Percentiles rank a stretch among this genome's conserved stretches.
Conservation (phyloP, 2,329 filamentous ascomycete species). For the Fusarium acutatum region DNA sequence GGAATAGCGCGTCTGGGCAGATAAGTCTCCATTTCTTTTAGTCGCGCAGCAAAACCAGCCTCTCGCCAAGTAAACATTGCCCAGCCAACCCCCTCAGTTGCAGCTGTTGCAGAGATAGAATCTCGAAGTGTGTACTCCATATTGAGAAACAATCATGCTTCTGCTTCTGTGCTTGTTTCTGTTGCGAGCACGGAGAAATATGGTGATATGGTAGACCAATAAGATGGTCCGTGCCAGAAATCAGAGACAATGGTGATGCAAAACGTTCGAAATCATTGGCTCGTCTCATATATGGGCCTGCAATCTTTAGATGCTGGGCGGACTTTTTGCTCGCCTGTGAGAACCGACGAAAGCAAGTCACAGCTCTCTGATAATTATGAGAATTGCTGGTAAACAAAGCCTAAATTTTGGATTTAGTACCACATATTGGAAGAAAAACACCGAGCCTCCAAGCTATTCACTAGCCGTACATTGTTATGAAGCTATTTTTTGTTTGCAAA, state of each 20-base stretch:
- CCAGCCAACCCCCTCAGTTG: conserved; percentile 9
- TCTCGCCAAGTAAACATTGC: conserved; percentile 25
- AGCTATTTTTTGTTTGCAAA: background rate
- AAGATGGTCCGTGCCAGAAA: conserved; percentile 33
- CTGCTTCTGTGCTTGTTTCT: background rate
- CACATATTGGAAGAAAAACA: background rate
- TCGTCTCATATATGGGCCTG: conserved; percentile 22
- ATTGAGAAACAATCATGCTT: background rate
- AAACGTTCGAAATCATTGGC: conserved; percentile 28
- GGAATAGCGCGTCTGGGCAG: conserved; percentile 13
- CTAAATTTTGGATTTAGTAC: background rate
- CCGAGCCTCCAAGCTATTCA: background rate
- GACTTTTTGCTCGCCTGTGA: conserved; percentile 22
- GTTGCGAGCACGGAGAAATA: conserved; percentile 8
- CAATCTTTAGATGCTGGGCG: conserved; percentile 9
- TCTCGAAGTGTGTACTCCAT: background rate
- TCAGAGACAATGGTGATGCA: conserved; percentile 36
- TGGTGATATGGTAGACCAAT: conserved; percentile 22
- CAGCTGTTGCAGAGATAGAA: background rate
- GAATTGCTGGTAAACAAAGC: background rate
- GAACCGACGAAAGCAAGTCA: background rate
- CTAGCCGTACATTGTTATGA: no score
- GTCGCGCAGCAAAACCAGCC: conserved; percentile 19
- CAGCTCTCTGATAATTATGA: background rate
- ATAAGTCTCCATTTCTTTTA: background rate